Evolutionary conservation across 768 basidiomycete species (phyloP).

Genomic region (Russula abietina): DNA sequence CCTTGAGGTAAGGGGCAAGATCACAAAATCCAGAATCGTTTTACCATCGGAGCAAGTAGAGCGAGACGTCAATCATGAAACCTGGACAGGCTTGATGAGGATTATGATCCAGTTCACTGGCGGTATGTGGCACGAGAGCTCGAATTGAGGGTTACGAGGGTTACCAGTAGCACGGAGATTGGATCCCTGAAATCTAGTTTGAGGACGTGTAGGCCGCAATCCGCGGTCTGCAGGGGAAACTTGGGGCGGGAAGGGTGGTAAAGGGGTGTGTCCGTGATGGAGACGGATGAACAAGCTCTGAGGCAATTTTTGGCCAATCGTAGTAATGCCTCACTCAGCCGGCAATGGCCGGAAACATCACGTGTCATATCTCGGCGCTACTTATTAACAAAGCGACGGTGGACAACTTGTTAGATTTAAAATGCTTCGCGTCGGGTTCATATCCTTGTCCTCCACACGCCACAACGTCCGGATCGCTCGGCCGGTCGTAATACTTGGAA

Average conservation of each 20-base stretch:
- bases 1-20: neutral
- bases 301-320: conserved; percentile 23
- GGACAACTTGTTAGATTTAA: too few relatives aligned
- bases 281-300: neutral
- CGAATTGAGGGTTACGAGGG: neutral
- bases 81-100: conserved; percentile 31
- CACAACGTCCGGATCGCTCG: neutral
- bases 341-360: neutral
- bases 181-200: neutral
- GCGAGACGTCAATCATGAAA: neutral
- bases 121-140: neutral
- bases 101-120: conserved; percentile 26
- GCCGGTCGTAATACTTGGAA: conserved; percentile 3
- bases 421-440: conserved; percentile 10
- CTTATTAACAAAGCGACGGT: neutral
- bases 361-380: neutral
- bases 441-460: neutral
- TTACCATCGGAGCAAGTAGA: neutral
- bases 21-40: neutral
- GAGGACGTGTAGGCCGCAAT: neutral
- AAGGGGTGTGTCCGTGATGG: neutral
- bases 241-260: neutral
- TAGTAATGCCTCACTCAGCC: conserved; percentile 9
- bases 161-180: neutral
- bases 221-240: neutral